A percentile compares a stretch with the other conserved stretches of the same genome.
These are phyloP conservation scores for Trypanosoma rangeli DNA, from an alignment of 208 protist species.

Conservation along the genomic window DNA sequence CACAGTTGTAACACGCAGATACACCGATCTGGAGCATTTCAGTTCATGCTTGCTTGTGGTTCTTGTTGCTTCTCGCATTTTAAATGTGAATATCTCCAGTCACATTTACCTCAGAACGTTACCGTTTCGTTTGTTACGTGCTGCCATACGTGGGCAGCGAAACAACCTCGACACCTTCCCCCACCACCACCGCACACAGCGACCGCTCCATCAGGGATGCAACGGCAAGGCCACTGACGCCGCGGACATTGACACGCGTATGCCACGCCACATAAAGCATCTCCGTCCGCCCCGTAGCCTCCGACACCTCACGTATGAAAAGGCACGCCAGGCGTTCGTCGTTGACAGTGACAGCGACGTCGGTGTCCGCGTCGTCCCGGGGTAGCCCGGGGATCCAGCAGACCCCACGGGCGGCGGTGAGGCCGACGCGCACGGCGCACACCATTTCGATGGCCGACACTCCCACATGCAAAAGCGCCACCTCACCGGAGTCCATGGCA, in stretches of 20 bases:
- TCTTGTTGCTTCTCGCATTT: background rate
- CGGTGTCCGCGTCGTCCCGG: background rate
- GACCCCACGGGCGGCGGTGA: conserved; percentile 59
- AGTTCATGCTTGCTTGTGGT: background rate
- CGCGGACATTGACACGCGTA: conserved; percentile 54
- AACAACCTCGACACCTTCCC: conserved; percentile 26
- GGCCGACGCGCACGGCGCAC: conserved; percentile 31
- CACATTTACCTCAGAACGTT: background rate
- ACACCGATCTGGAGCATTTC: background rate
- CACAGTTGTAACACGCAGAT: background rate
- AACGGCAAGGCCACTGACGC: conserved; percentile 58
- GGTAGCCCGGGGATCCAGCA: conserved; percentile 24
- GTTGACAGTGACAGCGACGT: conserved; percentile 32
- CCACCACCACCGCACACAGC: conserved; percentile 15
- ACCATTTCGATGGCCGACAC: background rate
- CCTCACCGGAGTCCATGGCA: conserved; percentile 34
- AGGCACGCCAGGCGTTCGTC: conserved; percentile 38
- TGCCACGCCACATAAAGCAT: conserved; percentile 3
- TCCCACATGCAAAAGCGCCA: conserved; percentile 11
- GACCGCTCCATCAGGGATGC: background rate
- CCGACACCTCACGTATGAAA: background rate
- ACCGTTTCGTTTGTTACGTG: background rate
- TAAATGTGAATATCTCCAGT: background rate
- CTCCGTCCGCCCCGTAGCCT: background rate
- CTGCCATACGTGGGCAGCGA: background rate